Evolutionary conservation across 2,329 filamentous ascomycete genomes (phyloP), one percentile per base, ranked within the genome.

Genomic region (Aspergillus glaucus): DNA sequence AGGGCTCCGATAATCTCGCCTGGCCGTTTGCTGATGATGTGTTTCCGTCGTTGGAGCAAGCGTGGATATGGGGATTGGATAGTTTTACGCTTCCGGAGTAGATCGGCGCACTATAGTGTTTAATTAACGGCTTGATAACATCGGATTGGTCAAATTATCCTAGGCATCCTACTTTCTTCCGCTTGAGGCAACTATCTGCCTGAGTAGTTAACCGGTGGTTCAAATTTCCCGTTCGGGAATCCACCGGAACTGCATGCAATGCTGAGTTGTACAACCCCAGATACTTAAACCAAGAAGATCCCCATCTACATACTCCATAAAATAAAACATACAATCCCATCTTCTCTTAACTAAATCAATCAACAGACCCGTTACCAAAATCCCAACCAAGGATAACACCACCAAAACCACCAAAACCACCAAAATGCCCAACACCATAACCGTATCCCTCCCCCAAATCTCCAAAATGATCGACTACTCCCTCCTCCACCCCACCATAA

Each of bases 401-500:
- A 30, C 10, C n/a, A 17, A 36, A 6, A 36, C 26, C 26, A 30
- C 10, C n/a, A 17, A 36, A 6, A 36, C 26, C 26, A 30, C 26
- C 34, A 17, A 36, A n/a, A 36, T 36, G 34, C n/a, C 30, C 4
- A 55, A 56, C 24, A 58, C 54, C 6, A 62, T 68, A 26, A 62
- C 60, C 14, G 59, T 66, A 44, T 67, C 68, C 10, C 58, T 70
- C 5, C 56, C 62, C 10, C 59, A 64, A 34, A 48, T 63, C 8
- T 46, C 55, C 54, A 67, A 57, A 62, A 61, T 61, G 64, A 82
- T 84, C 54, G 80, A 84, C 55, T 80, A 83, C 62, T 82, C 79
- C 10, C 73, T 84, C 14, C 71, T 84, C 1, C 79, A 82, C 56
- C 81, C 81, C 4, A 81, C 79, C 46, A 75, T 84, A 71, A 82